phyloP scores from a whole-genome alignment of 148 eudicot species.

The Beta vulgaris region DNA sequence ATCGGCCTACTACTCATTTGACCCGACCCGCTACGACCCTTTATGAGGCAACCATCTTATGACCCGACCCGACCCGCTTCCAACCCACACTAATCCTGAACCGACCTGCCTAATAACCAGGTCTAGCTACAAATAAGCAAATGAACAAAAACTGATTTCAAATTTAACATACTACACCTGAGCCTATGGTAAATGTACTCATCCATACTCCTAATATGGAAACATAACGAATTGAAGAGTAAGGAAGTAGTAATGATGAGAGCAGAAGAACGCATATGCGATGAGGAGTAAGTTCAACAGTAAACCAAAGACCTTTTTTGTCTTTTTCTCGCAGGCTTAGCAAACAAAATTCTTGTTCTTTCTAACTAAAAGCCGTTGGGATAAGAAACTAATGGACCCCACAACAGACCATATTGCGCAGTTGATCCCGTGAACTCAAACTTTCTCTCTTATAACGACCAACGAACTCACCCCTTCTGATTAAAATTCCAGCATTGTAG shows the following conservation, averaged over 20 bases:
- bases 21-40: too few species aligned
- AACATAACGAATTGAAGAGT: too few species aligned
- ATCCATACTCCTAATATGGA: too few species aligned
- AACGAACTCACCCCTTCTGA: constrained; percentile 34
- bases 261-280: neutral
- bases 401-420: constrained; percentile 35
- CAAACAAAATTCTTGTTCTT: neutral
- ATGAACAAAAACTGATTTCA: too few species aligned
- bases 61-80: too few species aligned
- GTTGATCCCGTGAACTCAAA: constrained; percentile 49
- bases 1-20: too few species aligned
- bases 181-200: too few species aligned
- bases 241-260: neutral
- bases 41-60: too few species aligned
- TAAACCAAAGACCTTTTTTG: neutral
- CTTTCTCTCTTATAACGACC: constrained; percentile 32
- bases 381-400: neutral
- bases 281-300: neutral
- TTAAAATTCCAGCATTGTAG: neutral
- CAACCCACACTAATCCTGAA: too few species aligned
- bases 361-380: neutral
- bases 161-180: too few species aligned
- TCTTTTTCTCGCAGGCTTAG: neutral
- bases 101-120: too few species aligned
- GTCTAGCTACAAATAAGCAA: too few species aligned